Evolutionary conservation across 441 rosid species (phyloP), one percentile per base, ranked within the genome.

Genomic region (Croton setiger): DNA sequence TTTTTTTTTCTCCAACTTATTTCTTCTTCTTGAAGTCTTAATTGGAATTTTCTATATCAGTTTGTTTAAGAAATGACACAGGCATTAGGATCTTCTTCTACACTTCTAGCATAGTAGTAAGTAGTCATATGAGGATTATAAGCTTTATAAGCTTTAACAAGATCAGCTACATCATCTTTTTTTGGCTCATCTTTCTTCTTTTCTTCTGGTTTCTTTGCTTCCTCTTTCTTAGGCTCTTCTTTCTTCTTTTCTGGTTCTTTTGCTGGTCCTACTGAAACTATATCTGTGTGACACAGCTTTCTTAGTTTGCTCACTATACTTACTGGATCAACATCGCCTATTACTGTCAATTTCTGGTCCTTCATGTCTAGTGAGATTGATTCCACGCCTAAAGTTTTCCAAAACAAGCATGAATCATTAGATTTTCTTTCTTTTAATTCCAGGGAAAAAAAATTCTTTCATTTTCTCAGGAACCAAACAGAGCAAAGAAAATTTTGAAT

Each of bases 241-340:
- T 86, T 87, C 78, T 85, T 85, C 83, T 84, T 82, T 72, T 78
- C 86, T 0, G 84, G 79, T 67, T 87, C 88, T 76, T 88, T 90
- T 41, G 84, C 89, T 13, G 80, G 84, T 61, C 88, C 96, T 0
- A 86, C 96, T 0, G 92, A 73, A 18, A 82, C 27, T 6, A 91
- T 78, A 0, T 84, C 83, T 2, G 92, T 60, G 31, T 2, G 41
- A 67, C 92, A 89, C 2, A 63, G 48, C 78, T 87, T 89, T 73
- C 89, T 84, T 74, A 87, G 73, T 72, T 89, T 84, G 69, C 59
- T 59, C 60, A 79, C 92, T 0, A 89, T 63, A 8, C 3, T 0
- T 2, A 85, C 74, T 51, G 87, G 69, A 74, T 86, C 97, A 4
- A 84, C 61, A 21, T 68, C 79, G 55, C 93, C 93, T 0, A 71